phyloP scores from a whole-genome alignment of 371 early-diverging fungal species.

The Mortierella sp. region DNA sequence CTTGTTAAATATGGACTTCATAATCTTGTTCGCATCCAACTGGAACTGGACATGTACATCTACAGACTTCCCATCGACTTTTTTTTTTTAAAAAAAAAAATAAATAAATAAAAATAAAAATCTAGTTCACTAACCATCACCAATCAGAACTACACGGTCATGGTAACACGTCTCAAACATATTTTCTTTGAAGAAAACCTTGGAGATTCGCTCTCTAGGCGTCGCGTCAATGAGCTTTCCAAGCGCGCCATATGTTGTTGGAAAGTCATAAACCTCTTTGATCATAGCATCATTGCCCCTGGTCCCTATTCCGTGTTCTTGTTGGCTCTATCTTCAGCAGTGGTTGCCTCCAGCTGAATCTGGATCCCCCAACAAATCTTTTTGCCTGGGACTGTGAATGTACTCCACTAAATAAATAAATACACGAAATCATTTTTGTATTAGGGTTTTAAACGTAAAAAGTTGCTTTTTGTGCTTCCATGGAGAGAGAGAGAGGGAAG shows the following conservation, averaged over 20 bases:
- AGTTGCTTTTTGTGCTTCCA: background rate
- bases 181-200: slow-evolving; percentile 41
- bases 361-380: slow-evolving; percentile 26
- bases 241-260: slow-evolving; percentile 21
- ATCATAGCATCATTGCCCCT: slow-evolving; percentile 28
- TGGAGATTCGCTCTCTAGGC: slow-evolving; percentile 21
- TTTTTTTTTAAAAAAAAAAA: too few relatives aligned
- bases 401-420: slow-evolving; percentile 14
- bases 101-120: too few relatives aligned
- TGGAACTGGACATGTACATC: too few relatives aligned
- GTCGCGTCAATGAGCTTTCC: slow-evolving; percentile 38
- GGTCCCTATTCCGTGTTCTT: slow-evolving; percentile 36
- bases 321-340: slow-evolving; percentile 22
- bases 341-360: slow-evolving; percentile 9
- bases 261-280: slow-evolving; percentile 26
- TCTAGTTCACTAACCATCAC: slow-evolving; percentile 27
- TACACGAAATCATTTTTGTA: background rate
- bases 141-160: slow-evolving; percentile 28
- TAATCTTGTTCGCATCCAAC: too few relatives aligned
- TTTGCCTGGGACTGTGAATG: slow-evolving; percentile 27
- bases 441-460: background rate
- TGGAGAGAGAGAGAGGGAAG: too few relatives aligned
- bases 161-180: slow-evolving; percentile 36
- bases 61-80: background rate
- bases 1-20: too few relatives aligned